Conservation (phyloP, 148 eudicot genomes). For the Agrostemma githago region DNA sequence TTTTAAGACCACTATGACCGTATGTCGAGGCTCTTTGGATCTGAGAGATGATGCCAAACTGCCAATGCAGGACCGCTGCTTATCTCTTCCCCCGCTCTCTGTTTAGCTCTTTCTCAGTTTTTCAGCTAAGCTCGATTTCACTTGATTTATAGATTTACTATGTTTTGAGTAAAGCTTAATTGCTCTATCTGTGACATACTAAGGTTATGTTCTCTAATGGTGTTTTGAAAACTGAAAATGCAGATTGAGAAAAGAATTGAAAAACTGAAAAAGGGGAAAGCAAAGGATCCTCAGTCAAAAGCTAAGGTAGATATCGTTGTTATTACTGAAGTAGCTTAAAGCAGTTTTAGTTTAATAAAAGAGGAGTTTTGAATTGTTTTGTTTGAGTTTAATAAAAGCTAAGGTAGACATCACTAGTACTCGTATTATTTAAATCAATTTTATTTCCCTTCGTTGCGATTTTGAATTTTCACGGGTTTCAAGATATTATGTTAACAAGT, state of each 20-base stretch:
- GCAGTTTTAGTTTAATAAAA: neutral
- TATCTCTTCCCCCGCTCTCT: too few relatives aligned
- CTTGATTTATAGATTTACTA: constrained; percentile 1
- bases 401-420: too few relatives aligned
- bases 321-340: constrained; percentile 1
- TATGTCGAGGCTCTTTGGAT: neutral
- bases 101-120: neutral
- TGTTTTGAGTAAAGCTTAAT: neutral
- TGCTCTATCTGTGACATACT: neutral
- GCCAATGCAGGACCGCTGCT: too few relatives aligned
- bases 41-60: neutral
- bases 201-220: constrained; percentile 24
- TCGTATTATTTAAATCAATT: too few relatives aligned
- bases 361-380: constrained; percentile 1
- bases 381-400: neutral
- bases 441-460: too few relatives aligned
- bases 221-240: constrained; percentile 50
- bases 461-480: too few relatives aligned
- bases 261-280: constrained; percentile 79
- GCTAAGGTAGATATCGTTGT: constrained; percentile 54
- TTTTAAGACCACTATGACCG: neutral
- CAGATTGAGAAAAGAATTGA: constrained; percentile 98
- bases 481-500: too few relatives aligned
- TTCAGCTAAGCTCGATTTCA: neutral
- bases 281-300: constrained; percentile 75